phyloP scores from a whole-genome alignment of 805 yeast species.

The Cyberlindnera mycetangii region DNA sequence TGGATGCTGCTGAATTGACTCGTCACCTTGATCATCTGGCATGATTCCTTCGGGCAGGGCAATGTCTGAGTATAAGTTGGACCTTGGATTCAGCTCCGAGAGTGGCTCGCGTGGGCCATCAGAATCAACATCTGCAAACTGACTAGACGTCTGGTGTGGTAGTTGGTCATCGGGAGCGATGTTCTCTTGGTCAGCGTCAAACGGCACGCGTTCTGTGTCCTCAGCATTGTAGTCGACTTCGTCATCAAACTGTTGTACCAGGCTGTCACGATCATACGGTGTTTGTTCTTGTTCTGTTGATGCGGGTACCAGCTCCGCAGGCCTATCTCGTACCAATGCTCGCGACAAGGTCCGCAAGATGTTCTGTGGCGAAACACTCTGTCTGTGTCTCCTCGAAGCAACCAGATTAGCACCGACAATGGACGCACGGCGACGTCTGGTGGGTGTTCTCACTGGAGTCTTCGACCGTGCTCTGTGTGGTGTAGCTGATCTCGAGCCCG shows the following conservation, averaged over 20 bases:
- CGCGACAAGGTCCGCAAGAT: conserved; percentile 22
- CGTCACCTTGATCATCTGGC: conserved; percentile 10
- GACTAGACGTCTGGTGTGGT: conserved; percentile 3
- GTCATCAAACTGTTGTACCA: background rate
- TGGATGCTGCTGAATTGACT: background rate
- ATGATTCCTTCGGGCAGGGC: conserved; percentile 29
- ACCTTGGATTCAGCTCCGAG: conserved; percentile 5
- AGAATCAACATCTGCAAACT: conserved; percentile 1
- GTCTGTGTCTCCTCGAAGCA: conserved; percentile 22
- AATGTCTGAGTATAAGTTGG: conserved; percentile 21
- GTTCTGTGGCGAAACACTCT: conserved; percentile 24
- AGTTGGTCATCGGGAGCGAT: background rate
- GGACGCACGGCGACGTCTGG: conserved; percentile 25
- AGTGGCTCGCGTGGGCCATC: conserved; percentile 1
- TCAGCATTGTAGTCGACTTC: background rate
- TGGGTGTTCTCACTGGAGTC: conserved; percentile 26
- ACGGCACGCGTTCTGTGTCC: conserved; percentile 1
- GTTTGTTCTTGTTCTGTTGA: conserved; percentile 3
- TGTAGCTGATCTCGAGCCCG: conserved; percentile 11
- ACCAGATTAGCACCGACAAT: conserved; percentile 23
- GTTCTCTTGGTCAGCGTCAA: conserved; percentile 1
- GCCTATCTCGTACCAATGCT: conserved; percentile 18
- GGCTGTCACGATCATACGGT: background rate
- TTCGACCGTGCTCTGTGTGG: conserved; percentile 18
- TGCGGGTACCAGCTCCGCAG: conserved; percentile 2